phyloP scores from a whole-genome alignment of 2,329 filamentous ascomycete genomes.

The Polytolypa hystricis region DNA sequence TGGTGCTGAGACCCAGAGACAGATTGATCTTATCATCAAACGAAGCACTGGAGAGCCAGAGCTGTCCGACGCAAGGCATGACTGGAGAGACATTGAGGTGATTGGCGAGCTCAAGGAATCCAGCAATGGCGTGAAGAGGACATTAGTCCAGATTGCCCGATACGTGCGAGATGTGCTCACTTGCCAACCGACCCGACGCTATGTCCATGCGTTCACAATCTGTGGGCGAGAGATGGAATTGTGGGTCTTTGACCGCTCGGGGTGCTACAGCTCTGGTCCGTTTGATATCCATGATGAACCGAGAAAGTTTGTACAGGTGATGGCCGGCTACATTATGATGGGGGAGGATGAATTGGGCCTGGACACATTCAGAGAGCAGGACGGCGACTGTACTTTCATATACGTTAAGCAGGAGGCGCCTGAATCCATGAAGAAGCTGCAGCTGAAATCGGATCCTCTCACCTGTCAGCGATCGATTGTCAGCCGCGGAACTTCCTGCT shows the following conservation, averaged over 20 bases:
- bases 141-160: slow-evolving; percentile 10
- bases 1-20: slow-evolving; percentile 10
- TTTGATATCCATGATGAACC: slow-evolving; percentile 22
- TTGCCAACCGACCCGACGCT: slow-evolving; percentile 20
- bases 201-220: slow-evolving; percentile 20
- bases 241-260: slow-evolving; percentile 20
- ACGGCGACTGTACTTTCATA: slow-evolving; percentile 8
- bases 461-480: slow-evolving; percentile 9
- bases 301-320: slow-evolving; percentile 17
- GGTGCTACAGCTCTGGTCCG: background rate
- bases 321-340: slow-evolving; percentile 21
- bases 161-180: slow-evolving; percentile 11
- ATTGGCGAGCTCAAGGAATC: slow-evolving; percentile 12
- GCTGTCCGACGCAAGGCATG: slow-evolving; percentile 6
- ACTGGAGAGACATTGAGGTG: slow-evolving; percentile 14
- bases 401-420: background rate
- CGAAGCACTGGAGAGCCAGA: background rate
- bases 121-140: slow-evolving; percentile 7
- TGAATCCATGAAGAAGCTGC: background rate
- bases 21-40: slow-evolving; percentile 14
- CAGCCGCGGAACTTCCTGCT: slow-evolving; percentile 15
- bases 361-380: slow-evolving; percentile 17
- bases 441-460: background rate
- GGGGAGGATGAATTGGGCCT: slow-evolving; percentile 19
- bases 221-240: slow-evolving; percentile 14